These are phyloP conservation scores for Alectoria sarmentosa DNA, from an alignment of 495 filamentous ascomycete species.

Conservation along the genomic window DNA sequence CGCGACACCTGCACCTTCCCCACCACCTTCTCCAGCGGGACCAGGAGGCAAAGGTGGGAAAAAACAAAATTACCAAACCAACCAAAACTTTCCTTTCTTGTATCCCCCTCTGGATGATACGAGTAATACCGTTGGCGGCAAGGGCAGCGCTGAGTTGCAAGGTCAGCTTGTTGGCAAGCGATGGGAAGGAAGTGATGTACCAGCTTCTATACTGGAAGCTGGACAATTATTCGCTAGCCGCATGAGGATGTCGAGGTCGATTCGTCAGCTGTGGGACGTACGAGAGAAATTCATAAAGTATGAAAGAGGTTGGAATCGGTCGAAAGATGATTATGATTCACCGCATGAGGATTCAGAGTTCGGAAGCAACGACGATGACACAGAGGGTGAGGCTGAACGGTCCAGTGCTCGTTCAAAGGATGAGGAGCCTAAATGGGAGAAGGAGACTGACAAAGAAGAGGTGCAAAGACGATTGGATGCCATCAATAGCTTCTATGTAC, in stretches of 20 bases:
- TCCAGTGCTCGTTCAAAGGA: constrained; percentile 27
- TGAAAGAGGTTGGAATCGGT: constrained; percentile 72
- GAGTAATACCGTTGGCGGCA: constrained; percentile 80
- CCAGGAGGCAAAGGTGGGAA: constrained; percentile 90
- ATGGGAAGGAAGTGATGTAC: constrained; percentile 89
- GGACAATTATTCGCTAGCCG: constrained; percentile 83
- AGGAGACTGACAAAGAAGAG: constrained; percentile 50
- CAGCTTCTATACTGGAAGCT: constrained; percentile 90
- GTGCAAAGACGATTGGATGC: constrained; percentile 60
- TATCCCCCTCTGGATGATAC: constrained; percentile 83
- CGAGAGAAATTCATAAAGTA: constrained; percentile 83
- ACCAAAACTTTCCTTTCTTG: constrained; percentile 96
- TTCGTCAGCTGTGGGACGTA: constrained; percentile 92
- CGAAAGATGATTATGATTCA: constrained; percentile 31
- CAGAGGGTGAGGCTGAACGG: constrained; percentile 29
- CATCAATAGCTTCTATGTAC: constrained; percentile 80
- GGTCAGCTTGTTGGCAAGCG: constrained; percentile 67
- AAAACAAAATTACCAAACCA: constrained; percentile 99
- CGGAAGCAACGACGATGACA: constrained; percentile 25
- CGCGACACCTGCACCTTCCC: constrained; percentile 94
- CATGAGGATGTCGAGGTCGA: constrained; percentile 82
- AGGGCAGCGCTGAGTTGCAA: constrained; percentile 68
- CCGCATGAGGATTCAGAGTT: constrained; percentile 31
- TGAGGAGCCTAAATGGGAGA: constrained; percentile 34
- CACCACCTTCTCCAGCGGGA: constrained; percentile 81